Conservation (phyloP, 345 rosid genomes). For the Bruguiera gymnorhiza region DNA sequence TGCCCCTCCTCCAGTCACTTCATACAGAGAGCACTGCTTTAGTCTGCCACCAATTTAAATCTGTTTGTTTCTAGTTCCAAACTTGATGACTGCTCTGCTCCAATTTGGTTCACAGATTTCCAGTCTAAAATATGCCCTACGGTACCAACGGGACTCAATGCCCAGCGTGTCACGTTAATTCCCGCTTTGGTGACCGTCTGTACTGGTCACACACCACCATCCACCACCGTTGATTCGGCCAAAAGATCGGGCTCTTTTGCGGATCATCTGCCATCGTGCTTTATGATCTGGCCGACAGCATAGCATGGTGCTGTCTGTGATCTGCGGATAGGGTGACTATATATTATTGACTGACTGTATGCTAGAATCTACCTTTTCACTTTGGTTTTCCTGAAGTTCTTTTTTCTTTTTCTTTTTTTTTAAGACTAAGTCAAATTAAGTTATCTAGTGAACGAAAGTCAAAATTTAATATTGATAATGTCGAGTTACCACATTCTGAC, state of each 20-base stretch:
- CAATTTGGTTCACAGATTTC: slow-evolving; percentile 33
- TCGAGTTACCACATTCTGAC: not conserved
- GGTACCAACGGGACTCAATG: slow-evolving; percentile 1
- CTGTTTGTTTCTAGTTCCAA: slow-evolving; percentile 20
- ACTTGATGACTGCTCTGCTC: slow-evolving; percentile 27
- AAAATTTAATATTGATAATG: too few species aligned
- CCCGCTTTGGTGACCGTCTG: slow-evolving; percentile 16
- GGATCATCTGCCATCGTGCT: slow-evolving; percentile 26
- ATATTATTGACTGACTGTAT: not conserved
- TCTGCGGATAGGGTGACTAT: not conserved
- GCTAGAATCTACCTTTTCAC: not conserved
- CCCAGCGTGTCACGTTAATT: not conserved
- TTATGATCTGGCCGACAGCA: slow-evolving; percentile 23
- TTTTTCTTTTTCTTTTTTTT: too few species aligned
- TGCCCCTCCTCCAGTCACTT: slow-evolving; percentile 46
- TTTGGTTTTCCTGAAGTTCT: not conserved
- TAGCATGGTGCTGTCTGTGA: not conserved
- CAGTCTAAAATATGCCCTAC: not conserved
- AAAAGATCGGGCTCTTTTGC: slow-evolving; percentile 18
- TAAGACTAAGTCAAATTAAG: too few species aligned
- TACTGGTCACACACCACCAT: slow-evolving; percentile 34
- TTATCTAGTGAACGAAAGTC: too few species aligned
- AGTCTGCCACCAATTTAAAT: slow-evolving; percentile 32
- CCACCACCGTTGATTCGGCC: slow-evolving; percentile 27
- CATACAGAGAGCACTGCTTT: slow-evolving; percentile 39